Conservation (phyloP, 345 rosid genomes). For the Eucalyptus guilfoylei region DNA sequence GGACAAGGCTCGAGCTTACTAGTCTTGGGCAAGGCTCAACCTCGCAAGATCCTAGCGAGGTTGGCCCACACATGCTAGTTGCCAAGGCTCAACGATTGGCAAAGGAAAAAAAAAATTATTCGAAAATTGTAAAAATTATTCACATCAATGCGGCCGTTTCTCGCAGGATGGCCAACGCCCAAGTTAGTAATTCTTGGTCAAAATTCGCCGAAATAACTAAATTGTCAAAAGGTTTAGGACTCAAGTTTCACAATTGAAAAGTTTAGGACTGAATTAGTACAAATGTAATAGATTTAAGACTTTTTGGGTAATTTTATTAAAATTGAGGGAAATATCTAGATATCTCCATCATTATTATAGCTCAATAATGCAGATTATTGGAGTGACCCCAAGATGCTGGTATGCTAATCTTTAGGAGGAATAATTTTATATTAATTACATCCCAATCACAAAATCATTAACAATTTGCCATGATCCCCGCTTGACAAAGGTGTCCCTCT, state of each 20-base stretch:
- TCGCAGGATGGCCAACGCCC: background rate
- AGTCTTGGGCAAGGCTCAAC: background rate
- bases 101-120: background rate
- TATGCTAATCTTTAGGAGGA: background rate
- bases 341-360: background rate
- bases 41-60: rapidly evolving
- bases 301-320: background rate
- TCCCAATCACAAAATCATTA: background rate
- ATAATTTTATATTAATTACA: background rate
- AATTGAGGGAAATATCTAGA: background rate
- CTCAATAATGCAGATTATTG: background rate
- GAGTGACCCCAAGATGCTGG: background rate
- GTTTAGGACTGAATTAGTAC: too few species aligned
- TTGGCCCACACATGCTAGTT: background rate
- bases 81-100: background rate
- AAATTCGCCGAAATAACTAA: too few species aligned
- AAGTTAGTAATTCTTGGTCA: background rate
- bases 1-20: background rate
- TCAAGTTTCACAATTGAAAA: too few species aligned
- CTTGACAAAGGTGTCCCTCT: background rate
- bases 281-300: too few species aligned
- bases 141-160: background rate
- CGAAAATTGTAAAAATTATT: too few species aligned
- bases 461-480: background rate
- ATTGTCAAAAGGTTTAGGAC: background rate